Evolutionary conservation across 345 rosid genomes (phyloP).

Genomic region (Hypericum androsaemum): DNA sequence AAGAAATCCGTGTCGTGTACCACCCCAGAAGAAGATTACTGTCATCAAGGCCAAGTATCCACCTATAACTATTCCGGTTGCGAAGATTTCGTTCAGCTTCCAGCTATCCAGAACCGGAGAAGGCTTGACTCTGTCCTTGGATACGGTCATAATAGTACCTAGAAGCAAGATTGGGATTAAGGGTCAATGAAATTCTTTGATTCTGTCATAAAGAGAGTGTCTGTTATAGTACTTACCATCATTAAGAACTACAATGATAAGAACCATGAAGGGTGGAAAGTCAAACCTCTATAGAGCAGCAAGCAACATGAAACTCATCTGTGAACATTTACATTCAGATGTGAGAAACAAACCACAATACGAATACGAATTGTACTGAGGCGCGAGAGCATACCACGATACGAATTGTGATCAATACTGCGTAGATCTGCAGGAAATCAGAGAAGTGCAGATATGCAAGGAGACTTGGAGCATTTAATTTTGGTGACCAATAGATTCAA

Average conservation of each 20-base stretch:
- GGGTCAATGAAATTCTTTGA: not conserved
- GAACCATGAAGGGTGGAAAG: slow-evolving; percentile 87
- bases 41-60: slow-evolving; percentile 65
- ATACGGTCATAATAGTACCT: slow-evolving; percentile 91
- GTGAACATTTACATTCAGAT: slow-evolving; percentile 11
- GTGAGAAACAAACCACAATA: no score
- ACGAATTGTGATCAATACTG: slow-evolving; percentile 82
- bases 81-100: slow-evolving; percentile 85
- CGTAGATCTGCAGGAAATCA: slow-evolving; percentile 44
- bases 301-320: slow-evolving; percentile 71
- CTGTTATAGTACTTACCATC: slow-evolving; percentile 32
- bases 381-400: slow-evolving; percentile 41
- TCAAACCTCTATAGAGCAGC: slow-evolving; percentile 56
- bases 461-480: not conserved
- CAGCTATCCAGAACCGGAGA: slow-evolving; percentile 79
- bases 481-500: not conserved
- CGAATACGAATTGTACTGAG: no score
- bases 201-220: not conserved
- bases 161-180: not conserved
- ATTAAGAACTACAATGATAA: slow-evolving; percentile 73
- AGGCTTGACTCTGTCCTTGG: slow-evolving; percentile 87
- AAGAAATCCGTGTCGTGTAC: slow-evolving; percentile 63
- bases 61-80: slow-evolving; percentile 77
- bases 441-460: not conserved
- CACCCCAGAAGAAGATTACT: slow-evolving; percentile 53